Conservation (phyloP, 1,284 basidiomycete genomes). For the Ganoderma sp. region DNA sequence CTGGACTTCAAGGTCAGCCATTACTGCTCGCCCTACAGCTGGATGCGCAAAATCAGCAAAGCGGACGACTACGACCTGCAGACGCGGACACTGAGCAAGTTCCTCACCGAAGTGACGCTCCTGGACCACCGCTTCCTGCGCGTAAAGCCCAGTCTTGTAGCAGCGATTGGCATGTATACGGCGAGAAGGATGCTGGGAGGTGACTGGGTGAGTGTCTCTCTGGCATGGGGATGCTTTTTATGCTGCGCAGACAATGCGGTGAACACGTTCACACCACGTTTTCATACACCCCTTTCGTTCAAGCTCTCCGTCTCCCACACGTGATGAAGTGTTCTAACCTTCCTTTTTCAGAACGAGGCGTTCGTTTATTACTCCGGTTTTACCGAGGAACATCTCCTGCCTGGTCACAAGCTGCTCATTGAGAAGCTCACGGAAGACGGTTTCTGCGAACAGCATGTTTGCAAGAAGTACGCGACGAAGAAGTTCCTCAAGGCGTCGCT, state of each 20-base stretch:
- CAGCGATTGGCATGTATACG: constrained; percentile 98
- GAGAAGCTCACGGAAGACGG: constrained; percentile 84
- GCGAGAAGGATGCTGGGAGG: constrained; percentile 91
- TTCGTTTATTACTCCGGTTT: constrained; percentile 96
- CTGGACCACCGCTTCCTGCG: constrained; percentile 93
- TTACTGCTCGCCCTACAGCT: constrained; percentile 99
- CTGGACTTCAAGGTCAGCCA: constrained; percentile 95
- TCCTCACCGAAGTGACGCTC: constrained; percentile 95
- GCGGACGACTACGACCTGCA: constrained; percentile 99
- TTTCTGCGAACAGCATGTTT: constrained; percentile 89
- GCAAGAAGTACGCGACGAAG: constrained; percentile 97
- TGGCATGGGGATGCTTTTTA: constrained; percentile 27
- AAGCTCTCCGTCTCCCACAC: constrained; percentile 42
- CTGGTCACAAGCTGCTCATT: constrained; percentile 84
- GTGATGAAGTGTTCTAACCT: constrained; percentile 51
- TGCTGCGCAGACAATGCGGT: constrained; percentile 34
- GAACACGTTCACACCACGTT: constrained; percentile 32
- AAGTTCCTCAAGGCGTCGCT: constrained; percentile 91
- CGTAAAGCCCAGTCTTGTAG: constrained; percentile 92
- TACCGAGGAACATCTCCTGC: constrained; percentile 88
- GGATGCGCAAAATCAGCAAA: constrained; percentile 98
- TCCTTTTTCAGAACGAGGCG: constrained; percentile 72
- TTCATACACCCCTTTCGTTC: constrained; percentile 33
- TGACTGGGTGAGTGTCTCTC: constrained; percentile 80
- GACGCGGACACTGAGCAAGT: constrained; percentile 96